Percentiles rank a stretch among this genome's conserved stretches.
phyloP scores from a whole-genome alignment of 768 basidiomycete genomes.

The Auriculariales sp. region DNA sequence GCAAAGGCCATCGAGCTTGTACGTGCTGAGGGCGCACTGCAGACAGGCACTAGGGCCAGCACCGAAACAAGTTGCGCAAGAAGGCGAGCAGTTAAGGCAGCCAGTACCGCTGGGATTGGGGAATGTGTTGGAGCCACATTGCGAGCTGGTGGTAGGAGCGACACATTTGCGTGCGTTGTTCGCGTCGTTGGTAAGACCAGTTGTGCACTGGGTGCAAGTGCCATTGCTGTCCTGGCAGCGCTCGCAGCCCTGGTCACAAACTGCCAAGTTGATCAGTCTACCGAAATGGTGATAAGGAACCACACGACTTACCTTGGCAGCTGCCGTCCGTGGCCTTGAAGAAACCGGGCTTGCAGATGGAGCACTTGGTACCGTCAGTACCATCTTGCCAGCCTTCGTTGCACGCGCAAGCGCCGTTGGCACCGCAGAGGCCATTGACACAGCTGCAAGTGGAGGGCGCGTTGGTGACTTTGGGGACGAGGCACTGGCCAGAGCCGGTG shows the following conservation, averaged over 20 bases:
- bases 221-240: conserved; percentile 55
- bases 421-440: conserved; percentile 60
- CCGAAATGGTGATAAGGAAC: conserved; percentile 1
- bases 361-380: conserved; percentile 61
- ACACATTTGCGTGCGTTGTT: conserved; percentile 57
- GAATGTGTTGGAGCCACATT: conserved; percentile 58
- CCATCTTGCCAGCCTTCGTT: conserved; percentile 62
- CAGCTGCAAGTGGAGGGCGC: conserved; percentile 64
- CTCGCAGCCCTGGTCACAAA: conserved; percentile 60
- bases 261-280: conserved; percentile 17
- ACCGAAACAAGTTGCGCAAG: conserved; percentile 60
- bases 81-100: conserved; percentile 46
- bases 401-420: conserved; percentile 59
- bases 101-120: conserved; percentile 24
- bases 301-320: conserved; percentile 42
- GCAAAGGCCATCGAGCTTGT: conserved; percentile 53
- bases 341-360: conserved; percentile 60
- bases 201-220: conserved; percentile 54
- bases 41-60: conserved; percentile 57
- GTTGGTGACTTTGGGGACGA: conserved; percentile 32
- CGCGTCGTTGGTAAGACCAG: conserved; percentile 52
- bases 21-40: conserved; percentile 47
- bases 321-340: conserved; percentile 56
- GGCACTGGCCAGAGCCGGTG: conserved; percentile 61
- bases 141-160: conserved; percentile 26